These are phyloP conservation scores for Botrytis pseudocinerea DNA, from an alignment of 2,329 filamentous ascomycete species.

Conservation along the genomic window DNA sequence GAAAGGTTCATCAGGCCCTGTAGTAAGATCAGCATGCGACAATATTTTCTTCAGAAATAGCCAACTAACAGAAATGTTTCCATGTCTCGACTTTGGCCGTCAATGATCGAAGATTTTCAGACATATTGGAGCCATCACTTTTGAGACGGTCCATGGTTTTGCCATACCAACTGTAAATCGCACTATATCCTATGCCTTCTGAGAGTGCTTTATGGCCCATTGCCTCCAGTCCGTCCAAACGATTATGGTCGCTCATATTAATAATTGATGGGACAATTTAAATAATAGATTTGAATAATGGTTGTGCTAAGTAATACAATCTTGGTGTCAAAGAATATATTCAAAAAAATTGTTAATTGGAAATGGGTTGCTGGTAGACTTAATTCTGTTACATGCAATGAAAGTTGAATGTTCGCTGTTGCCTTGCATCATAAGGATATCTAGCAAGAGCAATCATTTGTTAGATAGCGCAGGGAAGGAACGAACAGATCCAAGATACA, in stretches of 20 bases:
- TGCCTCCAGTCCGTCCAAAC: background rate
- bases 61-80: background rate
- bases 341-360: background rate
- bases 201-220: background rate
- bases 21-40: background rate
- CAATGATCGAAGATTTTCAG: background rate
- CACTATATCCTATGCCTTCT: background rate
- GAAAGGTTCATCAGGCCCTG: constrained; percentile 2
- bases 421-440: background rate
- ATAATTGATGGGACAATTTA: background rate
- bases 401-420: background rate
- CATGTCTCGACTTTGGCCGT: constrained; percentile 1
- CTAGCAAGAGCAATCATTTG: background rate
- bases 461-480: background rate
- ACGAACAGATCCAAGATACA: background rate
- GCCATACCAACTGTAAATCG: background rate
- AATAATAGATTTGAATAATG: background rate
- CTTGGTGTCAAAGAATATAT: background rate
- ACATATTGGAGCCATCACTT: background rate
- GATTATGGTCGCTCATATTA: background rate
- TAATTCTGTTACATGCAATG: background rate
- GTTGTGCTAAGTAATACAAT: background rate
- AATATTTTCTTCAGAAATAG: background rate
- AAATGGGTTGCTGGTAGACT: background rate
- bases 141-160: background rate